These are phyloP conservation scores for Suhomyces sp. DNA, from an alignment of 805 yeast species.

Conservation along the genomic window DNA sequence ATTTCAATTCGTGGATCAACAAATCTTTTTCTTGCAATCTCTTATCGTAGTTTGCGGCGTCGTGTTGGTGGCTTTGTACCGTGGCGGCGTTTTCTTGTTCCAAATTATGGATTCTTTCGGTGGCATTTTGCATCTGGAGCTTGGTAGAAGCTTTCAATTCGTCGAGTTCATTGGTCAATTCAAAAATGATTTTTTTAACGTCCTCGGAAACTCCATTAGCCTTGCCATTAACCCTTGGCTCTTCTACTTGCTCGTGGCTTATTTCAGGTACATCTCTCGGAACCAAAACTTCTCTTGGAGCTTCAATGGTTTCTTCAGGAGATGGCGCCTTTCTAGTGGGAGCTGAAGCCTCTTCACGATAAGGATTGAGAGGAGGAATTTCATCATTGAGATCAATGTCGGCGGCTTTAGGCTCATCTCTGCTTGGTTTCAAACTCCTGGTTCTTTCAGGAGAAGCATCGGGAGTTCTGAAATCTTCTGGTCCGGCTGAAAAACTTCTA, in stretches of 20 bases:
- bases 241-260: background rate
- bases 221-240: background rate
- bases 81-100: constrained; percentile 33
- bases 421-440: background rate
- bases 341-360: background rate
- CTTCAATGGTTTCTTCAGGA: background rate
- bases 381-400: background rate
- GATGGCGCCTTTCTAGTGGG: background rate
- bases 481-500: constrained; percentile 36
- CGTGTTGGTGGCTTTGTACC: constrained; percentile 13
- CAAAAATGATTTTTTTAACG: constrained; percentile 30
- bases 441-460: constrained; percentile 18
- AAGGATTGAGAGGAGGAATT: background rate
- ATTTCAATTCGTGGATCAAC: constrained; percentile 31
- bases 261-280: background rate
- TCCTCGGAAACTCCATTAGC: constrained; percentile 11
- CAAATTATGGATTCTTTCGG: constrained; percentile 48
- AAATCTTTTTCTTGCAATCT: constrained; percentile 30
- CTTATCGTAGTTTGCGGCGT: constrained; percentile 12
- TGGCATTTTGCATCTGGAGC: constrained; percentile 55
- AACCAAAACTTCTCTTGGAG: background rate
- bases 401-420: background rate
- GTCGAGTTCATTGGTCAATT: constrained; percentile 32
- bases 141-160: constrained; percentile 33
- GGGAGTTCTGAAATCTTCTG: constrained; percentile 25